Evolutionary conservation across 1,284 basidiomycete species (phyloP).

Genomic region (Ceratobasidium sp.): DNA sequence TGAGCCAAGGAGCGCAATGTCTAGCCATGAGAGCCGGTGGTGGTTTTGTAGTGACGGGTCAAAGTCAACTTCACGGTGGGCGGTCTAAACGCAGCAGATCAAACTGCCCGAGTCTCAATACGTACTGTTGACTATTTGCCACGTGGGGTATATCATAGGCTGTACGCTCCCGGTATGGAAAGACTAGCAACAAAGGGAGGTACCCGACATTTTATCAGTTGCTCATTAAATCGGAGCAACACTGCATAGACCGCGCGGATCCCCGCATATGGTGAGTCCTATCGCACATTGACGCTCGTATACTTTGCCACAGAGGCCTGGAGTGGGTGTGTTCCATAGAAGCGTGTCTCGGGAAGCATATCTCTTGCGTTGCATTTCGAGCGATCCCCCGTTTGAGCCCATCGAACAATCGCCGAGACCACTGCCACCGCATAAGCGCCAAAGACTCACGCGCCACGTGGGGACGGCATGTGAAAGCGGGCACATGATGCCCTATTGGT

Average conservation of each 20-base stretch:
- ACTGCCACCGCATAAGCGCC: background rate
- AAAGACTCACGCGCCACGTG: background rate
- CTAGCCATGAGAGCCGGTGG: background rate
- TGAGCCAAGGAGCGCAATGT: background rate
- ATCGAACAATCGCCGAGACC: background rate
- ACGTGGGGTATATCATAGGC: background rate
- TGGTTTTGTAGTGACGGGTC: background rate
- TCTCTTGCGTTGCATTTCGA: background rate
- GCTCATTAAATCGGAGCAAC: background rate
- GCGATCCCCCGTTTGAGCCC: background rate
- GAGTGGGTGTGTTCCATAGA: background rate
- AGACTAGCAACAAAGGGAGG: background rate
- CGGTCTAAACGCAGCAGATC: background rate
- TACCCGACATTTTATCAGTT: background rate
- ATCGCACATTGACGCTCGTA: background rate
- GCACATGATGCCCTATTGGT: conserved; percentile 22
- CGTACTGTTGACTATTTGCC: background rate
- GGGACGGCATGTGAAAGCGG: conserved; percentile 15
- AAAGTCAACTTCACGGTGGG: background rate
- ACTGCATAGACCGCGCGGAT: background rate
- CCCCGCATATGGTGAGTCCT: background rate
- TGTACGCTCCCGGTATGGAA: conserved; percentile 4
- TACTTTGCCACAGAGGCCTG: background rate
- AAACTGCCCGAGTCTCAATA: background rate
- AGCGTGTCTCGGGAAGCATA: background rate